Evolutionary conservation across 495 filamentous ascomycete species (phyloP).

Genomic region (Aspergillus nanangensis): DNA sequence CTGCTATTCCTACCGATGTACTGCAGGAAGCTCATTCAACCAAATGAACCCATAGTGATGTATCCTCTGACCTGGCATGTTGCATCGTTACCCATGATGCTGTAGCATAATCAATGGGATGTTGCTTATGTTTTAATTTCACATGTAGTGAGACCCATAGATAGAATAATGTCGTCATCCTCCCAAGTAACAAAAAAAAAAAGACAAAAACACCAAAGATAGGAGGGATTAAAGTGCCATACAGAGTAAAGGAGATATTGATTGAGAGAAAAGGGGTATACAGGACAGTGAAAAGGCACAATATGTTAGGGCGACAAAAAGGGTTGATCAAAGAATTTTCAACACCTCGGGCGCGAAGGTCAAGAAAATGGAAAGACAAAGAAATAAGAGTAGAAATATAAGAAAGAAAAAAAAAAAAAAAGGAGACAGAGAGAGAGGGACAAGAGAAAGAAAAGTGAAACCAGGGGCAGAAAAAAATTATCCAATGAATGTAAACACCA

Average conservation of each 20-base stretch:
- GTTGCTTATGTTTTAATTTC: not conserved
- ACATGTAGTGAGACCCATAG: not conserved
- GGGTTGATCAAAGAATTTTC: no score
- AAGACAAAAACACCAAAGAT: conserved; percentile 1
- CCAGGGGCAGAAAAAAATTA: conserved; percentile 5
- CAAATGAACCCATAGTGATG: not conserved
- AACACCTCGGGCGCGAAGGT: no score
- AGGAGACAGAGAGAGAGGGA: conserved; percentile 8
- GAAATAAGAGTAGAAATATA: conserved; percentile 10
- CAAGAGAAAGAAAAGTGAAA: conserved; percentile 3
- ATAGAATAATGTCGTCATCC: not conserved
- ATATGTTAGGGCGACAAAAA: no score
- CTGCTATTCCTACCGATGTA: not conserved
- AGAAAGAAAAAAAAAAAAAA: conserved; percentile 5
- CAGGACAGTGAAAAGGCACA: conserved; percentile 9
- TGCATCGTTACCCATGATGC: not conserved
- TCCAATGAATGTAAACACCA: not conserved
- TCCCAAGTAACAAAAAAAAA: not conserved
- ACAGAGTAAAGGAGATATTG: not conserved
- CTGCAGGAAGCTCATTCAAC: not conserved
- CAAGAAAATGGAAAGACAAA: conserved; percentile 10
- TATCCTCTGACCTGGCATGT: conserved; percentile 5
- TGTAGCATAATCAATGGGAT: not conserved
- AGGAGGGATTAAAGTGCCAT: no score
- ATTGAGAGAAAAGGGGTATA: conserved; percentile 14